These are phyloP conservation scores for Pythium aristosporum DNA, from an alignment of 352 stramenopile species.

Conservation along the genomic window DNA sequence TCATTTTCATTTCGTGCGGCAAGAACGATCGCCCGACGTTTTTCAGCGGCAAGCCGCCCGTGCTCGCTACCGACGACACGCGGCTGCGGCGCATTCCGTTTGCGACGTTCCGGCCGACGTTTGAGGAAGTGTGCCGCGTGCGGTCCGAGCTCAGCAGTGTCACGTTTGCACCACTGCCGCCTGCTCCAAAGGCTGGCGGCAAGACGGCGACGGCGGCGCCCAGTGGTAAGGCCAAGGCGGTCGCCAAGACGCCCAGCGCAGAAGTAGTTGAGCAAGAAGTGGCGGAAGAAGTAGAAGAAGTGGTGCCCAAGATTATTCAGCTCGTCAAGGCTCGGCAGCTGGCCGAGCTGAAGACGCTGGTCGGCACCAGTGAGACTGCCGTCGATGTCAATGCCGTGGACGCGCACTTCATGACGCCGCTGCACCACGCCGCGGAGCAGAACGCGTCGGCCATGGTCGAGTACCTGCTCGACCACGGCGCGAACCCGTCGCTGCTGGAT, in stretches of 20 bases:
- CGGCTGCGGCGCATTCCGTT: conserved; percentile 81
- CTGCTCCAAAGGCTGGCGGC: conserved; percentile 11
- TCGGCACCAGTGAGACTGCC: background rate
- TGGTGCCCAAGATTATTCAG: conserved; percentile 41
- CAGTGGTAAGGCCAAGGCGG: conserved; percentile 26
- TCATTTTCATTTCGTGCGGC: conserved; percentile 73
- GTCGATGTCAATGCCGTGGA: conserved; percentile 59
- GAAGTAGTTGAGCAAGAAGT: conserved; percentile 17
- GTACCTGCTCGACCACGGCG: conserved; percentile 78
- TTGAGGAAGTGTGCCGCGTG: conserved; percentile 82
- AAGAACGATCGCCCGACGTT: conserved; percentile 78
- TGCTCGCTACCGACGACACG: conserved; percentile 55
- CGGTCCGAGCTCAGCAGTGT: conserved; percentile 69
- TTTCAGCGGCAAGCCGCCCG: conserved; percentile 69
- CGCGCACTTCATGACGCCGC: conserved; percentile 66
- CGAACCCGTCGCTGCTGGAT: conserved; percentile 86
- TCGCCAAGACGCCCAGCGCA: conserved; percentile 8
- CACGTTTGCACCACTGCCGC: conserved; percentile 53
- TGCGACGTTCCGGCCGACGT: conserved; percentile 81
- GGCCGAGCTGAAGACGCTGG: conserved; percentile 8
- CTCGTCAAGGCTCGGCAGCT: conserved; percentile 27
- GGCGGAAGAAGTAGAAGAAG: conserved; percentile 13
- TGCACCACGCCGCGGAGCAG: conserved; percentile 66
- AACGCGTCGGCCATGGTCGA: conserved; percentile 47
- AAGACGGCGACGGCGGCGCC: conserved; percentile 25